Evolutionary conservation across 2,329 filamentous ascomycete species (phyloP).

Genomic region (Drechslerella dactyloides): DNA sequence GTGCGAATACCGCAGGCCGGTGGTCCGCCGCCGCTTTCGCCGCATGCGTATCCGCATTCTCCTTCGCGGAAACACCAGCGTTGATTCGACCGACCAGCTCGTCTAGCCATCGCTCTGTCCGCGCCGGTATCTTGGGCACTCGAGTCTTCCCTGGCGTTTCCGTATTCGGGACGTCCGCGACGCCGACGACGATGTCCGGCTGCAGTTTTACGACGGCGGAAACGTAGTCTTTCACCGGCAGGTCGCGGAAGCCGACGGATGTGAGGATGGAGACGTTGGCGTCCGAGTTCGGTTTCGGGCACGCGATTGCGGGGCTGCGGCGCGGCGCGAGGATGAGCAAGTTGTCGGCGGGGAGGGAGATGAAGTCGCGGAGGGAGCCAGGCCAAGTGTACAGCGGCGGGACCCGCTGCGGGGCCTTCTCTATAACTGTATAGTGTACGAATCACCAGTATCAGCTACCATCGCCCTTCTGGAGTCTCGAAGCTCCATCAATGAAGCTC

Average conservation of each 20-base stretch:
- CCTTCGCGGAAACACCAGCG: conserved; percentile 28
- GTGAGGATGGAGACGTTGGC: conserved; percentile 78
- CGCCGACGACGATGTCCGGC: conserved; percentile 79
- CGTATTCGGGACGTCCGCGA: conserved; percentile 73
- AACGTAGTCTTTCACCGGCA: conserved; percentile 73
- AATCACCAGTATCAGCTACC: no score
- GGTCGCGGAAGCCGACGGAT: conserved; percentile 78
- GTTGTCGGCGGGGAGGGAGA: conserved; percentile 70
- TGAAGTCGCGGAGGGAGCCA: conserved; percentile 76
- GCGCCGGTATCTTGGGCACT: conserved; percentile 79
- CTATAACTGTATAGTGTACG: conserved; percentile 64
- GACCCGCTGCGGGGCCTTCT: conserved; percentile 64
- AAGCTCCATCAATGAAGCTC: conserved; percentile 28
- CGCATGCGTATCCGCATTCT: neutral
- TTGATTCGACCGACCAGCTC: conserved; percentile 65
- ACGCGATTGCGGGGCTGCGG: conserved; percentile 74
- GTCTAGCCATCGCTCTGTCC: conserved; percentile 81
- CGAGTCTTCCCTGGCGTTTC: conserved; percentile 71
- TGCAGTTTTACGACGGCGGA: conserved; percentile 67
- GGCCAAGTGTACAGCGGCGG: conserved; percentile 60
- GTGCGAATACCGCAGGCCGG: conserved; percentile 65
- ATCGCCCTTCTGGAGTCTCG: conserved; percentile 16
- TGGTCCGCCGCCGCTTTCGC: conserved; percentile 51
- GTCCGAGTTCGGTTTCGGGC: conserved; percentile 72
- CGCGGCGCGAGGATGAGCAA: conserved; percentile 77